Evolutionary conservation across 768 basidiomycete species (phyloP).

Genomic region (Pulveroboletus frians): DNA sequence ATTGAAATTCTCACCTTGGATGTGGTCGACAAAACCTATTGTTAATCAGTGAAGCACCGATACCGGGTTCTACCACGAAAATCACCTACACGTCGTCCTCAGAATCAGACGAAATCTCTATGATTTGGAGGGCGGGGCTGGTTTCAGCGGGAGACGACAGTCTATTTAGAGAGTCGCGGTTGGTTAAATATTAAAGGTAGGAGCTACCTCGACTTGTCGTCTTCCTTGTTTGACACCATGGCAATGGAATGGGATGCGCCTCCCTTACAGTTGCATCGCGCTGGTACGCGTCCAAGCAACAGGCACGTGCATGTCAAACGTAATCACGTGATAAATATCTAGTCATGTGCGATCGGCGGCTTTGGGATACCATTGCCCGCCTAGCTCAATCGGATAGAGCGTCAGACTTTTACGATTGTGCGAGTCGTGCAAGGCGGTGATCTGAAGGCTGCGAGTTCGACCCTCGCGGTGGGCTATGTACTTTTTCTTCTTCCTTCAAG

Average conservation of each 20-base stretch:
- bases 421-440: constrained; percentile 36
- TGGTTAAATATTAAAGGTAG: not conserved
- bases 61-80: not conserved
- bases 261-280: not conserved
- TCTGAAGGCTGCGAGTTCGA: constrained; percentile 87
- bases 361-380: constrained; percentile 40
- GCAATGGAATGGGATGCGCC: not conserved
- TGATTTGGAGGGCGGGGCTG: constrained; percentile 32
- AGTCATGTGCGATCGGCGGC: constrained; percentile 17
- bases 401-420: constrained; percentile 49
- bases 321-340: constrained; percentile 27
- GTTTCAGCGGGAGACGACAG: not conserved
- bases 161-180: not conserved
- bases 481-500: too few species aligned
- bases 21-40: constrained; percentile 8
- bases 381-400: constrained; percentile 68
- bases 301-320: constrained; percentile 17
- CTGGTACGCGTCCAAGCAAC: constrained; percentile 1
- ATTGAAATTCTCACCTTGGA: constrained; percentile 11
- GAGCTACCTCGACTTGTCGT: constrained; percentile 36
- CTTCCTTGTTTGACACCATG: constrained; percentile 46
- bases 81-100: constrained; percentile 35
- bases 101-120: constrained; percentile 52
- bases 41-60: not conserved
- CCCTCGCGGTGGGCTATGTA: constrained; percentile 73